phyloP scores from a whole-genome alignment of 306 rosid species.

The Ammopiptanthus mongolicus region DNA sequence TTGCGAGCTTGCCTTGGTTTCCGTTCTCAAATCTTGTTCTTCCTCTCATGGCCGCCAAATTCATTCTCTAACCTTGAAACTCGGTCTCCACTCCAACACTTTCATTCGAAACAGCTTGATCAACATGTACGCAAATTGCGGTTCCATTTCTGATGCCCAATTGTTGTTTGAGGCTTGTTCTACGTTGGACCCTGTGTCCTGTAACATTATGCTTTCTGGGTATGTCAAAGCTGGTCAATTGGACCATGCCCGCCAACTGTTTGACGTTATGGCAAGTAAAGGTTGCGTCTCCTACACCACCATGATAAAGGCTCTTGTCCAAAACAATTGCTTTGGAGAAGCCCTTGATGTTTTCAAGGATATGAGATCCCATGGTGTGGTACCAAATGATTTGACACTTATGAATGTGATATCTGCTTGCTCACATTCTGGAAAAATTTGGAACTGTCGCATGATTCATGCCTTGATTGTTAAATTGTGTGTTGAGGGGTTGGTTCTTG shows the following conservation, averaged over 20 bases:
- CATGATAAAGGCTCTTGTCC: conserved; percentile 77
- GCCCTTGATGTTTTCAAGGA: conserved; percentile 67
- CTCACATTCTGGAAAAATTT: conserved; percentile 49
- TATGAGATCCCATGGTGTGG: conserved; percentile 53
- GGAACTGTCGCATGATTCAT: conserved; percentile 65
- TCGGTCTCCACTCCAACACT: conserved; percentile 54
- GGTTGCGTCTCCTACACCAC: conserved; percentile 74
- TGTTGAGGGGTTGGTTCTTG: conserved; percentile 45
- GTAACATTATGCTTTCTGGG: conserved; percentile 80
- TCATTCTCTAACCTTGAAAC: conserved; percentile 54
- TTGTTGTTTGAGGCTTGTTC: conserved; percentile 42
- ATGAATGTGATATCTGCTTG: conserved; percentile 63
- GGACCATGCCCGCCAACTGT: conserved; percentile 57
- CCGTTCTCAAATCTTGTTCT: conserved; percentile 60
- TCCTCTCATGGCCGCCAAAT: conserved; percentile 66
- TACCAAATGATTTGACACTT: conserved; percentile 67
- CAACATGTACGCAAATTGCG: conserved; percentile 67
- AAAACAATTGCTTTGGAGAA: conserved; percentile 50
- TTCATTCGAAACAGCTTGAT: conserved; percentile 66
- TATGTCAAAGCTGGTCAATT: conserved; percentile 51
- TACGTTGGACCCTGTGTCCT: conserved; percentile 55
- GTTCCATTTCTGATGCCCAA: conserved; percentile 41
- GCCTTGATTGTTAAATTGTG: conserved; percentile 48
- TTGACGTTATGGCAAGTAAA: conserved; percentile 60
- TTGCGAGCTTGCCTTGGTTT: conserved; percentile 58